These are phyloP conservation scores for Lactifluus hygrophoroides DNA, from an alignment of 768 basidiomycete species.

Conservation along the genomic window DNA sequence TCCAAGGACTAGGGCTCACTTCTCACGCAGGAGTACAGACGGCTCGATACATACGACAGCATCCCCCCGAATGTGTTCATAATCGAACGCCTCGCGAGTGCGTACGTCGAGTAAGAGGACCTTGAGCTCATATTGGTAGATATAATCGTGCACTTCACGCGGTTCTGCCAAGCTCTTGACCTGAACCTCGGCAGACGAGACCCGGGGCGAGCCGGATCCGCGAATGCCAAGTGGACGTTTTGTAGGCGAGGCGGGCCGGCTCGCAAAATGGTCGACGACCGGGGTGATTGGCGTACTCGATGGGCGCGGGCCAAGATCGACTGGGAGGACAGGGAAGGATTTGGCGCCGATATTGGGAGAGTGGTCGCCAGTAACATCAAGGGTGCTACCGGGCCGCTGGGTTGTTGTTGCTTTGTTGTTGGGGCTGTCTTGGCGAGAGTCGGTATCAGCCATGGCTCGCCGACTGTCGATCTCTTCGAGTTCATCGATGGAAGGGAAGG, in stretches of 20 bases:
- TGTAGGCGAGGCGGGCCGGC: slow-evolving; percentile 48
- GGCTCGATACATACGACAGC: slow-evolving; percentile 84
- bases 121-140: slow-evolving; percentile 50
- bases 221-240: slow-evolving; percentile 31
- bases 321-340: slow-evolving; percentile 35
- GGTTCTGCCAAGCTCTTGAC: slow-evolving; percentile 26
- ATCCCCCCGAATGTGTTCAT: slow-evolving; percentile 57
- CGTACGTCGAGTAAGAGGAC: slow-evolving; percentile 80
- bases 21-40: slow-evolving; percentile 54
- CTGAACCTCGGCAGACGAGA: slow-evolving; percentile 24
- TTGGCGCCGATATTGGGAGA: slow-evolving; percentile 19
- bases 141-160: slow-evolving; percentile 26
- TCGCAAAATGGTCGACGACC: slow-evolving; percentile 45
- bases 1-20: slow-evolving; percentile 37
- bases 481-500: slow-evolving; percentile 75
- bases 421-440: slow-evolving; percentile 28
- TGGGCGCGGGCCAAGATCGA: slow-evolving; percentile 47
- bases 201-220: slow-evolving; percentile 34
- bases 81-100: slow-evolving; percentile 67
- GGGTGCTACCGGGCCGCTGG: slow-evolving; percentile 24
- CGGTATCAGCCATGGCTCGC: slow-evolving; percentile 41
- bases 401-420: slow-evolving; percentile 3
- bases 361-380: slow-evolving; percentile 8
- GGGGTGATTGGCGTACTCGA: slow-evolving; percentile 65
- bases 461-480: slow-evolving; percentile 49